Conservation (phyloP, 2,329 filamentous ascomycete genomes). For the Beauveria sp. region DNA sequence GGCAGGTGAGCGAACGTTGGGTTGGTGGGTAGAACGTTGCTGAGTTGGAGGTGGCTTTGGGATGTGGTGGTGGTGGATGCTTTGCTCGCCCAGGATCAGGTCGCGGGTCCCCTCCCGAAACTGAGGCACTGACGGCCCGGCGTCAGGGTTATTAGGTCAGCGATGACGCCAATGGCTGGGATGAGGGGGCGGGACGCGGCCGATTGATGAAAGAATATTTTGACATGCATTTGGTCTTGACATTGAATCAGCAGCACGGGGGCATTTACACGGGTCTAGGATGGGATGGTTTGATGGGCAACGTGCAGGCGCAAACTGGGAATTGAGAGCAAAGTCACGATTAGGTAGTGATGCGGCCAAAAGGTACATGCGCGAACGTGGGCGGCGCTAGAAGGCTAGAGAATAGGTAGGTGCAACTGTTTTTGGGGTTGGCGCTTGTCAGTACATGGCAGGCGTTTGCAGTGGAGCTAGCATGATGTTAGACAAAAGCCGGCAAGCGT, state of each 20-base stretch:
- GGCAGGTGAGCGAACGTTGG: constrained; percentile 12
- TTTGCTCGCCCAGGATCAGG: not conserved
- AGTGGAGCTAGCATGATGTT: too few relatives aligned
- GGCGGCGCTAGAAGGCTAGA: not conserved
- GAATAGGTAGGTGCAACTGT: not conserved
- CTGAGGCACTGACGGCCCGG: constrained; percentile 14
- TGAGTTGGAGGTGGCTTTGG: constrained; percentile 11
- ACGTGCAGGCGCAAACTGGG: not conserved
- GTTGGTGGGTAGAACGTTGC: constrained; percentile 10
- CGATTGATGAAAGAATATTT: not conserved
- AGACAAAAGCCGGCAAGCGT: too few relatives aligned
- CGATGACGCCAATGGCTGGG: constrained; percentile 28
- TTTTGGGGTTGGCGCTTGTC: not conserved
- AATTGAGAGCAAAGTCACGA: not conserved
- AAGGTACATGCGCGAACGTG: not conserved
- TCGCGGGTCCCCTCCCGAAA: not conserved
- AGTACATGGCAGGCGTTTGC: too few relatives aligned
- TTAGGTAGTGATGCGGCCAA: not conserved
- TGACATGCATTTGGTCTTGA: not conserved
- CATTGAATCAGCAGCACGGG: not conserved
- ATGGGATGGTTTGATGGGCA: not conserved
- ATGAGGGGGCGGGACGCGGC: not conserved
- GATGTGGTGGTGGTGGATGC: constrained; percentile 5
- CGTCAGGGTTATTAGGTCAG: constrained; percentile 28
- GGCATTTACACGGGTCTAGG: not conserved